Base-by-base conservation (phyloP, 2,329 filamentous ascomycete genomes). In the Cercospora beticola region DNA sequence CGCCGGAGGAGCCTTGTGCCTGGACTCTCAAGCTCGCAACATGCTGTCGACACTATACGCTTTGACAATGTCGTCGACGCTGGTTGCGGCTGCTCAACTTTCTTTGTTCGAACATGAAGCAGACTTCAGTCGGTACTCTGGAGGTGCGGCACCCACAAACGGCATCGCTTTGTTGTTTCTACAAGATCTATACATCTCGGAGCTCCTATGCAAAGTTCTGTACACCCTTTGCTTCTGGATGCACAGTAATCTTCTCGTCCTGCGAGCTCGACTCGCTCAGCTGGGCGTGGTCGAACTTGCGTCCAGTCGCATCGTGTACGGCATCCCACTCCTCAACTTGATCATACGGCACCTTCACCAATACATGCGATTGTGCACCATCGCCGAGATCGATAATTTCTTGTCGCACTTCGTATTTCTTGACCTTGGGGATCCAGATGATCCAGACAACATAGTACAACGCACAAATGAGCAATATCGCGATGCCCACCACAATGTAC, bases 401-500 rank as follows among this genome's bases (percentile, higher is more conserved):
- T 14, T 88, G 84, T 0, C 87, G 83, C 49, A 89, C 83, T 7
- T 78, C 74, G 71, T 90, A 90, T 0, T 82, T 79, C n/a, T 82
- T 80, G 70, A 81, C 82, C 30, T 80, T 82, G 0, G 88, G 88
- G 0, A 90, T 70, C 1, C 86, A 26, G 58, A 85, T 81, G 70
- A 90, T 86, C 86, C 87, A 90, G 7, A 84, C 65, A 7, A 82
- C 78, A 71, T 90, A 90, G 76, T 90, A 90, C 0, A 86, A 31
- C 0, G 76, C 84, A 66, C 88, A 90, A 0, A 83, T 62, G n/a
- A 86, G 86, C 82, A 81, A 89, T 86, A 91, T 84, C 23, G 78
- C 88, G 67, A 92, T 84, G 0, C 90, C 89, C 0, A 87, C 85
- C 0, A 88, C 86, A 21, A 86, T 85, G 72, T 92, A 92, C 0